Conservation (phyloP, 805 yeast species). For the Cyberlindnera americana region DNA sequence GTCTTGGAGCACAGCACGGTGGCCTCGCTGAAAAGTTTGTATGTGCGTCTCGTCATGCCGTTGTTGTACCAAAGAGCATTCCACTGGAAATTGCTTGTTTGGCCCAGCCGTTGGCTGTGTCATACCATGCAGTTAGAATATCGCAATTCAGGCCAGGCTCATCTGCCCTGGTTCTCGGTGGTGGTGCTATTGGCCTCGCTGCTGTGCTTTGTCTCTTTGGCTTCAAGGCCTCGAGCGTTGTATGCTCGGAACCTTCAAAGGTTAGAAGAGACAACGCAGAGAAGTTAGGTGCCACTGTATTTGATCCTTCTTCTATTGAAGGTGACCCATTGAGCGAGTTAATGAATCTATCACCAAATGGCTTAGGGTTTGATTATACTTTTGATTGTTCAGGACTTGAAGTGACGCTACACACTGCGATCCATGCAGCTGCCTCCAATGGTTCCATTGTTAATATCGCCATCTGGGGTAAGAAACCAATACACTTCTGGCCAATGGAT, state of each 20-base stretch:
- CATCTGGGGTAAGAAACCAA: conserved; percentile 54
- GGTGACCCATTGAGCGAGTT: conserved; percentile 36
- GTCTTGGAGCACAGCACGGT: conserved; percentile 56
- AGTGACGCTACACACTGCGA: conserved; percentile 48
- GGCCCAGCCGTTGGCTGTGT: conserved; percentile 55
- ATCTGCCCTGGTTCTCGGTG: conserved; percentile 47
- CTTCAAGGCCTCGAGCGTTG: conserved; percentile 38
- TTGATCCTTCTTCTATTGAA: conserved; percentile 43
- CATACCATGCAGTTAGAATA: conserved; percentile 54
- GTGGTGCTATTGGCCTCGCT: conserved; percentile 54
- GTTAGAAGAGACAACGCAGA: conserved; percentile 48
- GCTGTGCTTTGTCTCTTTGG: conserved; percentile 49
- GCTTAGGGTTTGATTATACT: conserved; percentile 45
- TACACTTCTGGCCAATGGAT: conserved; percentile 51
- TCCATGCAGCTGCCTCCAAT: conserved; percentile 46
- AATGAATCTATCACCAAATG: conserved; percentile 36
- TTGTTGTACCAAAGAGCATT: conserved; percentile 39
- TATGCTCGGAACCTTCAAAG: conserved; percentile 48
- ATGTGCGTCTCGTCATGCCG: conserved; percentile 37
- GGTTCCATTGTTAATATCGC: conserved; percentile 65
- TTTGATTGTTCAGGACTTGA: conserved; percentile 56
- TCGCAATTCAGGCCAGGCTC: conserved; percentile 39
- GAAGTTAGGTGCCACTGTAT: conserved; percentile 43
- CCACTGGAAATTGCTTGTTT: conserved; percentile 47
- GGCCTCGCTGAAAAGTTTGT: conserved; percentile 49